These are phyloP conservation scores for Psilocybe mexicana DNA, from an alignment of 1,284 basidiomycete species.

Conservation along the genomic window DNA sequence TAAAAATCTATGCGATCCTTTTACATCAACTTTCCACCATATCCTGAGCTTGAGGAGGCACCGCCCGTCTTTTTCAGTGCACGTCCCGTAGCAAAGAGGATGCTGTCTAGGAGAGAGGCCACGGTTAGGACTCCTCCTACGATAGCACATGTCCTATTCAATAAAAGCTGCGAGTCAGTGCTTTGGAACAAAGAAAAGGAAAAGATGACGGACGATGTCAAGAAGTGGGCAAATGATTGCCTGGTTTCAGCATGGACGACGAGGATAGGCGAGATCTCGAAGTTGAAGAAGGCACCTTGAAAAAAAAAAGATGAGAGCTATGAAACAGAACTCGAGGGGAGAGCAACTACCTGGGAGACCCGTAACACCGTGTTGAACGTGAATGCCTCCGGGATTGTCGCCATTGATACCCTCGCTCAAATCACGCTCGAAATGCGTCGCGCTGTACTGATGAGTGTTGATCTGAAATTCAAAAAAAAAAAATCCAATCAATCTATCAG, in stretches of 20 bases:
- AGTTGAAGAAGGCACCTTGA: slow-evolving; percentile 88
- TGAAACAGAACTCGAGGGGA: background rate
- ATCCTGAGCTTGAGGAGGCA: slow-evolving; percentile 29
- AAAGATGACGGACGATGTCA: slow-evolving; percentile 79
- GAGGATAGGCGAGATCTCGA: slow-evolving; percentile 96
- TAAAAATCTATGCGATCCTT: slow-evolving; percentile 3
- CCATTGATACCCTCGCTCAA: slow-evolving; percentile 61
- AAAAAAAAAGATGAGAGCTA: background rate
- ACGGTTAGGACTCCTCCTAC: slow-evolving; percentile 96
- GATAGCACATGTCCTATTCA: slow-evolving; percentile 88
- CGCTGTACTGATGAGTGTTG: slow-evolving; percentile 90
- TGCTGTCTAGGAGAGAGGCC: slow-evolving; percentile 87
- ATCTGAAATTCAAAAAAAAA: slow-evolving; percentile 41
- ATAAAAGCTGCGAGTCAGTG: slow-evolving; percentile 5
- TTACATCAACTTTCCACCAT: slow-evolving; percentile 43
- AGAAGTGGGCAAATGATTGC: slow-evolving; percentile 95
- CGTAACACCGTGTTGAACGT: slow-evolving; percentile 77
- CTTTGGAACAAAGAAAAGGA: background rate
- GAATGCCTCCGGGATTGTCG: slow-evolving; percentile 69
- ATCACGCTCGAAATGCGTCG: slow-evolving; percentile 95
- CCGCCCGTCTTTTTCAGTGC: slow-evolving; percentile 63
- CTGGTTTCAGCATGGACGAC: slow-evolving; percentile 89
- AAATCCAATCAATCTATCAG: slow-evolving; percentile 2
- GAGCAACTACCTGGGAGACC: slow-evolving; percentile 70
- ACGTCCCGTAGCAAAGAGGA: slow-evolving; percentile 78